phyloP scores from a whole-genome alignment of 2,329 filamentous ascomycete genomes.

The Colletotrichum chrysophilum region DNA sequence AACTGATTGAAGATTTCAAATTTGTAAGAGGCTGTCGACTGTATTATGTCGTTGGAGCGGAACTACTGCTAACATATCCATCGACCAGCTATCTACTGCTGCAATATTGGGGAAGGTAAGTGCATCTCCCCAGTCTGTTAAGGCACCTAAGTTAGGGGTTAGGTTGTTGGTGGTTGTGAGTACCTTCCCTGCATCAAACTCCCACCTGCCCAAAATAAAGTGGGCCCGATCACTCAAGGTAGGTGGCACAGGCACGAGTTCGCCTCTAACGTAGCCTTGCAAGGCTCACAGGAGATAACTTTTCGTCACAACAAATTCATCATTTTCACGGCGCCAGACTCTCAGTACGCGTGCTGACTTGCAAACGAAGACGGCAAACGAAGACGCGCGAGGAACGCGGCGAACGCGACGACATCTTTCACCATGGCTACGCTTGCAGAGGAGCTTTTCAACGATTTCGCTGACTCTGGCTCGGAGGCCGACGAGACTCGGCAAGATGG shows the following conservation, averaged over 20 bases:
- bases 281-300: neutral
- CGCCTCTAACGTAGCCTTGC: neutral
- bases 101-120: neutral
- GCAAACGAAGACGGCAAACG: neutral
- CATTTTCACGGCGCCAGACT: neutral
- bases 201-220: neutral
- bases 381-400: neutral
- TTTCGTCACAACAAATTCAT: neutral
- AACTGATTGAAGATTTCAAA: neutral
- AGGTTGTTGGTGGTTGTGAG: neutral
- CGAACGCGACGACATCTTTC: neutral
- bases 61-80: neutral
- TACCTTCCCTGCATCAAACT: neutral
- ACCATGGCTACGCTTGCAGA: constrained; percentile 91
- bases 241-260: neutral
- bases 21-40: neutral
- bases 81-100: neutral
- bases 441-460: constrained; percentile 90
- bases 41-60: neutral
- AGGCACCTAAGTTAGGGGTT: neutral
- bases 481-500: constrained; percentile 63
- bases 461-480: constrained; percentile 81
- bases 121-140: neutral
- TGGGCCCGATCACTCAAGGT: neutral
- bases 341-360: neutral